These are phyloP conservation scores for Omphalea diandra DNA, from an alignment of 441 rosid species.

Conservation along the genomic window DNA sequence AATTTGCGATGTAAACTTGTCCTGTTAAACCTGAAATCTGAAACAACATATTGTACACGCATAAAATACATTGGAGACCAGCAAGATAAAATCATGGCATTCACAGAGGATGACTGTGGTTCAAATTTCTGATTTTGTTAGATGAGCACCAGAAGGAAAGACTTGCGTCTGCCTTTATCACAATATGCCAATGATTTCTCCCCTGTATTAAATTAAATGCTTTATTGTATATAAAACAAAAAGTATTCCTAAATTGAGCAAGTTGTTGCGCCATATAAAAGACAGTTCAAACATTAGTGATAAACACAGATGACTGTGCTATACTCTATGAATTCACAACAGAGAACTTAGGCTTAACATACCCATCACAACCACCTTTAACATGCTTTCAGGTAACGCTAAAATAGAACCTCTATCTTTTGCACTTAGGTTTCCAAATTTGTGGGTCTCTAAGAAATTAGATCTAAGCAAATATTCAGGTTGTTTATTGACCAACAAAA, in stretches of 20 bases:
- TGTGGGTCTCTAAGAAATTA: not conserved
- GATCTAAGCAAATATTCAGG: too few species aligned
- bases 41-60: not conserved
- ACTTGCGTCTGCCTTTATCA: not conserved
- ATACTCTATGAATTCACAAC: not conserved
- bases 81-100: not conserved
- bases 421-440: not conserved
- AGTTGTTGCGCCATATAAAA: not conserved
- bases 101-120: not conserved
- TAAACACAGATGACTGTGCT: not conserved
- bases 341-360: not conserved
- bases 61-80: not conserved
- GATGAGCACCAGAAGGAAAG: not conserved
- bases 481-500: not conserved
- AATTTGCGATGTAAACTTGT: not conserved
- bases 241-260: not conserved
- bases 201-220: conserved; percentile 3
- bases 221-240: not conserved
- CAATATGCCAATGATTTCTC: not conserved
- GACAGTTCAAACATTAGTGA: not conserved
- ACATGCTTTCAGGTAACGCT: too few species aligned
- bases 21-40: not conserved
- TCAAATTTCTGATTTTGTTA: too few species aligned
- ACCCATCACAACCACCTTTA: too few species aligned
- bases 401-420: too few species aligned